phyloP scores from a whole-genome alignment of 805 yeast genomes.

The Candida bentonensis region DNA sequence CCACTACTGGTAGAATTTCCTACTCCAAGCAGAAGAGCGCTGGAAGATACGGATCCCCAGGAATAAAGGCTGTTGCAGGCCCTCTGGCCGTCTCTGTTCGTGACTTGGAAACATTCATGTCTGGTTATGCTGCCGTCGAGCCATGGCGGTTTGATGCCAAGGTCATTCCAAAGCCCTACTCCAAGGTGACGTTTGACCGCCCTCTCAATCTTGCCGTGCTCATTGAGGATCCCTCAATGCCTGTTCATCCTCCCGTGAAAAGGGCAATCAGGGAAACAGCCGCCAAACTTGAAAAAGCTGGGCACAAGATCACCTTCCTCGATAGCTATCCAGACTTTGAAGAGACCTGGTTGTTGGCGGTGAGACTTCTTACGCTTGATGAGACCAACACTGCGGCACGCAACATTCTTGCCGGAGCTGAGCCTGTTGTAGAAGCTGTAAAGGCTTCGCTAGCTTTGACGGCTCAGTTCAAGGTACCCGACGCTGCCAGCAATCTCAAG shows the following conservation, averaged over 20 bases:
- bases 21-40: constrained; percentile 22
- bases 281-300: constrained; percentile 40
- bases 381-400: constrained; percentile 28
- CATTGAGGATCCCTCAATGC: constrained; percentile 29
- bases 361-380: constrained; percentile 16
- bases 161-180: constrained; percentile 39
- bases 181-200: constrained; percentile 15
- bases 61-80: constrained; percentile 32
- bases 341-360: not conserved
- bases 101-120: constrained; percentile 26
- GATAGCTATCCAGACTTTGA: constrained; percentile 8
- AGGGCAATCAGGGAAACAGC: constrained; percentile 40
- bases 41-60: constrained; percentile 24
- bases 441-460: not conserved
- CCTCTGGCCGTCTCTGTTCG: constrained; percentile 30
- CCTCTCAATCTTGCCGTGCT: constrained; percentile 34
- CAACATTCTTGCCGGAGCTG: constrained; percentile 28
- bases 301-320: constrained; percentile 41
- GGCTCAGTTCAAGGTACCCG: constrained; percentile 1
- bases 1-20: constrained; percentile 27
- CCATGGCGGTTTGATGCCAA: constrained; percentile 40
- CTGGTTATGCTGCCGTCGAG: constrained; percentile 25
- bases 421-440: constrained; percentile 14
- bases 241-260: constrained; percentile 43
- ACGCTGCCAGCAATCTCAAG: not conserved